Conservation (phyloP, 139 green algal species). For the Pleodorina starrii region DNA sequence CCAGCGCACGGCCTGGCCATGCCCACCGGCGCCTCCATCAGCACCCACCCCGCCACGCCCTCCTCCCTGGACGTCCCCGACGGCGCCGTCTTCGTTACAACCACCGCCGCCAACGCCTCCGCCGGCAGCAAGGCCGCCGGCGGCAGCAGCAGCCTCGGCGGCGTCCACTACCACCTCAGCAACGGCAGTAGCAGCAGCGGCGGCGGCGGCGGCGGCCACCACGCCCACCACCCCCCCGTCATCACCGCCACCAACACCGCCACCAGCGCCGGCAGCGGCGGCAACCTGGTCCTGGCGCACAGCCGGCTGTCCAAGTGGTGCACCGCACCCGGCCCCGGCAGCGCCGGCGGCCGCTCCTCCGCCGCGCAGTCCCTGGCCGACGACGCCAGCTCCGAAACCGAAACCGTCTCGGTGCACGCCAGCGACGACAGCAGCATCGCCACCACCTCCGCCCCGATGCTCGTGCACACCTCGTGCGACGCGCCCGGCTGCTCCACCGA, state of each 20-base stretch:
- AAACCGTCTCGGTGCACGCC: constrained; percentile 36
- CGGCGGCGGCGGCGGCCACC: no score
- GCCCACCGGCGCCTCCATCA: not conserved
- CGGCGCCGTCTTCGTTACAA: constrained; percentile 31
- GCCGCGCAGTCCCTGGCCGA: not conserved
- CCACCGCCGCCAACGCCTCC: not conserved
- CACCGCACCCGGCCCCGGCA: not conserved
- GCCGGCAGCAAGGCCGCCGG: not conserved
- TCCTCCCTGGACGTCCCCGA: constrained; percentile 18
- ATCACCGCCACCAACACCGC: not conserved
- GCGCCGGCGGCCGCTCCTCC: not conserved
- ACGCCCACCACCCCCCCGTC: no score
- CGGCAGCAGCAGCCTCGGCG: not conserved
- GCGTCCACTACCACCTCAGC: no score
- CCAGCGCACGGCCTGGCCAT: not conserved
- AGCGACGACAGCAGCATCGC: constrained; percentile 38
- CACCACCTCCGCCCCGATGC: not conserved
- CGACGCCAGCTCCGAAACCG: constrained; percentile 28
- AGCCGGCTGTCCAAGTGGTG: constrained; percentile 34
- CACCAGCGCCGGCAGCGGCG: not conserved
- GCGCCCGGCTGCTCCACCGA: not conserved
- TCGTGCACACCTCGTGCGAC: not conserved
- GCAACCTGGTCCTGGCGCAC: not conserved
- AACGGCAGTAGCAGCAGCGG: not conserved
- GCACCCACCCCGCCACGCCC: not conserved